phyloP scores from a whole-genome alignment of 257 asterid genomes.

The Anisodus tanguticus region DNA sequence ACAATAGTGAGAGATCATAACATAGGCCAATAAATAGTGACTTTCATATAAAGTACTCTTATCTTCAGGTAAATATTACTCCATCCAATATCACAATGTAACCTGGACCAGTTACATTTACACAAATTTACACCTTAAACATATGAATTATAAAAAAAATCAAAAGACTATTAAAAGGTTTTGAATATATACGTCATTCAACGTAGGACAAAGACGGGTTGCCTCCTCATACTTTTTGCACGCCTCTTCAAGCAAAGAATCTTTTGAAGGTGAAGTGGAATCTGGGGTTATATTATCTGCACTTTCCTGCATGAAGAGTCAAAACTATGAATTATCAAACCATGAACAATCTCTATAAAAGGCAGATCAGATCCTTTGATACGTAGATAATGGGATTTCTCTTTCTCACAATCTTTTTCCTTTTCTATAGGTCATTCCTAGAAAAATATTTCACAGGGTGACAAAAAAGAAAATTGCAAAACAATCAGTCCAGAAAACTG shows the following conservation, averaged over 20 bases:
- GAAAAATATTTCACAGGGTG: slow-evolving; percentile 4
- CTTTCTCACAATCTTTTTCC: background rate
- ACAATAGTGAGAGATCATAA: background rate
- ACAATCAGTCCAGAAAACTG: slow-evolving; percentile 16
- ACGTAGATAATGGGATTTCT: slow-evolving; percentile 28
- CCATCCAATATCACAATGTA: background rate
- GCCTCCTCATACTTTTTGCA: slow-evolving; percentile 97
- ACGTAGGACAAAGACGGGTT: slow-evolving; percentile 91
- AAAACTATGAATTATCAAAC: slow-evolving; percentile 23
- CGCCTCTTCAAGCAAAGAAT: slow-evolving; percentile 95
- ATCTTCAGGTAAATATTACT: slow-evolving; percentile 17
- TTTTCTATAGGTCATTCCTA: background rate
- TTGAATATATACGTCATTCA: slow-evolving; percentile 76
- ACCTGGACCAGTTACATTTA: background rate
- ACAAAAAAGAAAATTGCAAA: background rate
- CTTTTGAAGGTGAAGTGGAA: slow-evolving; percentile 89
- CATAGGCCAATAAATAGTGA: background rate
- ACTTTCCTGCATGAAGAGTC: slow-evolving; percentile 81
- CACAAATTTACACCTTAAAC: background rate
- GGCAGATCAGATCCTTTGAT: slow-evolving; percentile 14
- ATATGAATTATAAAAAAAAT: background rate
- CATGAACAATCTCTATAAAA: slow-evolving; percentile 26
- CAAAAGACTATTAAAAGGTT: slow-evolving; percentile 17
- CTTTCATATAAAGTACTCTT: slow-evolving; percentile 18
- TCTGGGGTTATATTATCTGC: slow-evolving; percentile 92